Evolutionary conservation across 257 asterid genomes (phyloP).

Genomic region (Catharanthus roseus): DNA sequence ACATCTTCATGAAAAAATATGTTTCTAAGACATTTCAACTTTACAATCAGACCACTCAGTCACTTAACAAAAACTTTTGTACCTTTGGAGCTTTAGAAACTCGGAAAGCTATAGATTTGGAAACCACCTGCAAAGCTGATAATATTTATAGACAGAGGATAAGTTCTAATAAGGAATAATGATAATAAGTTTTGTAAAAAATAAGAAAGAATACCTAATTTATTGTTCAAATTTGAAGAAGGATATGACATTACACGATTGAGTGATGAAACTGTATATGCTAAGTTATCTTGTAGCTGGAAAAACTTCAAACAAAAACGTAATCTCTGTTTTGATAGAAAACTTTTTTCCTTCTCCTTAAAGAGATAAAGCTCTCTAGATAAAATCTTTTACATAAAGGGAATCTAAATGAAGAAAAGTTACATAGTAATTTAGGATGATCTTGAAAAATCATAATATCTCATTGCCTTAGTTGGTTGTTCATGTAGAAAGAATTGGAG

Average conservation of each 20-base stretch:
- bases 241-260: background rate
- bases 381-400: no score
- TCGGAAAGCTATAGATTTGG: background rate
- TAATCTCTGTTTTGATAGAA: background rate
- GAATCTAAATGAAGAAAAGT: no score
- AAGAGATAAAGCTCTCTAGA: no score
- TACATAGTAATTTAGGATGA: no score
- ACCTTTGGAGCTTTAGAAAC: background rate
- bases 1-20: background rate
- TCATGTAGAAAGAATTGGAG: no score
- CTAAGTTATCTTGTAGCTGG: background rate
- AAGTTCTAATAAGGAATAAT: background rate
- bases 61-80: background rate
- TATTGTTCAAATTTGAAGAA: background rate
- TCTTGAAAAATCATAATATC: no score
- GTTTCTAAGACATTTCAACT: background rate
- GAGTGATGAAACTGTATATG: background rate
- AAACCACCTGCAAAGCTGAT: background rate
- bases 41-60: background rate
- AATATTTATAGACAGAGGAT: background rate
- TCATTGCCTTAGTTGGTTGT: no score
- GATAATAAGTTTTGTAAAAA: background rate
- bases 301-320: background rate
- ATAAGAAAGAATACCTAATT: background rate
- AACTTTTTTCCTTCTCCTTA: no score